Conservation (phyloP, 768 basidiomycete species). For the Tricholoma sp. region DNA sequence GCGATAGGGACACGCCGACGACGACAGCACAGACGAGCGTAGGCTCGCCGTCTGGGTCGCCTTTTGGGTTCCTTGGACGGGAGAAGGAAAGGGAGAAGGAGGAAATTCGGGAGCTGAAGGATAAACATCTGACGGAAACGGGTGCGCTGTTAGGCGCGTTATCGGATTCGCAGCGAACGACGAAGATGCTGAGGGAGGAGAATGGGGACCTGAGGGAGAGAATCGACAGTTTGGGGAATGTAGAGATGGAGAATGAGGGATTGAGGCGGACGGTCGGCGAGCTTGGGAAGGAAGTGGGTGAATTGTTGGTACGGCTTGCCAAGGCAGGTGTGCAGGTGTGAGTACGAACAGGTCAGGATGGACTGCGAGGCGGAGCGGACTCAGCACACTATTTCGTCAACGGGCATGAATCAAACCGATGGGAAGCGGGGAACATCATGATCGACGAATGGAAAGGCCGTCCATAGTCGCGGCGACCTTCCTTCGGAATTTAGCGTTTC, state of each 20-base stretch:
- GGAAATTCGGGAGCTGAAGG: conserved; percentile 50
- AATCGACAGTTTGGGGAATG: conserved; percentile 25
- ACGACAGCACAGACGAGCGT: conserved; percentile 59
- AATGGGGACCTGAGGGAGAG: conserved; percentile 45
- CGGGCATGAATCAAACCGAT: conserved; percentile 12
- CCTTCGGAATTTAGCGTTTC: no score
- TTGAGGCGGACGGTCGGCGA: conserved; percentile 30
- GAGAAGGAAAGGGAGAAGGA: conserved; percentile 35
- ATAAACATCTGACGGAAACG: conserved; percentile 66
- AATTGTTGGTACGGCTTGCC: conserved; percentile 24
- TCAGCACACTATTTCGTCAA: conserved; percentile 15
- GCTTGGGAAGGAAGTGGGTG: conserved; percentile 30
- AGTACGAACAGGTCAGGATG: conserved; percentile 8
- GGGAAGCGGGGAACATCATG: conserved; percentile 13
- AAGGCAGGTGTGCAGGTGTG: conserved; percentile 10
- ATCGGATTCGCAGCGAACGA: conserved; percentile 69
- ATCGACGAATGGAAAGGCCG: conserved; percentile 17
- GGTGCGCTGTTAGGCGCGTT: conserved; percentile 66
- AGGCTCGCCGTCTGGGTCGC: conserved; percentile 54
- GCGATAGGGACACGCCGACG: conserved; percentile 37
- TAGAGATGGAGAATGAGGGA: conserved; percentile 31
- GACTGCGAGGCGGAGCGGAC: conserved; percentile 15
- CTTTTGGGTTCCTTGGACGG: conserved; percentile 28
- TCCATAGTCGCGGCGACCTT: conserved; percentile 10
- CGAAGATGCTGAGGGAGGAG: conserved; percentile 60